Percentiles rank a stretch among this genome's conserved stretches.
These are phyloP conservation scores for Cicer arietinum DNA, from an alignment of 306 rosid genomes.

Conservation along the genomic window DNA sequence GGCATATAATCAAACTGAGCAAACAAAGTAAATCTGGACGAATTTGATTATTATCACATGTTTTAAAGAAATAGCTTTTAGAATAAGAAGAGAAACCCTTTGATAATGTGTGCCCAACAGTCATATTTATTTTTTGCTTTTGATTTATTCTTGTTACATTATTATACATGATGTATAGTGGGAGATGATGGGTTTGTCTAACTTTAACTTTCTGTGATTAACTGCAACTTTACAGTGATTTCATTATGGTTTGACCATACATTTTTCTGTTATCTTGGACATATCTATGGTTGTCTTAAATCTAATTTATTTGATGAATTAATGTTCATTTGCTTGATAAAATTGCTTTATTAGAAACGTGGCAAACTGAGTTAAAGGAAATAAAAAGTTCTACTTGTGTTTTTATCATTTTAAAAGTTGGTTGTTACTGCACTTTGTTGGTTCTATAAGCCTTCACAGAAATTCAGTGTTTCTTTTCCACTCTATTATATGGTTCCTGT, in stretches of 20 bases:
- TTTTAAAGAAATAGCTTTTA: conserved; percentile 4
- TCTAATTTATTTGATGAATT: conserved; percentile 12
- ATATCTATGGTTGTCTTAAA: conserved; percentile 22
- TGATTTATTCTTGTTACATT: conserved; percentile 6
- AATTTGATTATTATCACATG: conserved; percentile 37
- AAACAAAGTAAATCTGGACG: conserved; percentile 18
- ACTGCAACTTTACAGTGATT: conserved; percentile 9
- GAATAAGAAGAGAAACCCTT: conserved; percentile 18
- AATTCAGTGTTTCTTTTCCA: conserved; percentile 24
- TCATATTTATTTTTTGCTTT: background rate
- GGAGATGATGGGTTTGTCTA: conserved; percentile 1
- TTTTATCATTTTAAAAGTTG: background rate
- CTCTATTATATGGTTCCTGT: background rate
- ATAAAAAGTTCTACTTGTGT: conserved; percentile 24
- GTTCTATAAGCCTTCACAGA: conserved; percentile 19
- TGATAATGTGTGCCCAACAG: conserved; percentile 5
- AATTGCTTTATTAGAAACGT: conserved; percentile 16
- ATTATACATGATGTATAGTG: background rate
- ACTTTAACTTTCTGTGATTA: background rate
- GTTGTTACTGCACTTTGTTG: conserved; percentile 19
- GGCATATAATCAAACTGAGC: conserved; percentile 12
- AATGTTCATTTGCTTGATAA: conserved; percentile 30
- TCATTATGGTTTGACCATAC: conserved; percentile 8
- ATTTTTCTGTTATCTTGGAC: conserved; percentile 20
- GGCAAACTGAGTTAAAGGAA: conserved; percentile 22